Evolutionary conservation across 306 rosid species (phyloP), one percentile per base, ranked within the genome.

Genomic region (Trichosanthes truncata): DNA sequence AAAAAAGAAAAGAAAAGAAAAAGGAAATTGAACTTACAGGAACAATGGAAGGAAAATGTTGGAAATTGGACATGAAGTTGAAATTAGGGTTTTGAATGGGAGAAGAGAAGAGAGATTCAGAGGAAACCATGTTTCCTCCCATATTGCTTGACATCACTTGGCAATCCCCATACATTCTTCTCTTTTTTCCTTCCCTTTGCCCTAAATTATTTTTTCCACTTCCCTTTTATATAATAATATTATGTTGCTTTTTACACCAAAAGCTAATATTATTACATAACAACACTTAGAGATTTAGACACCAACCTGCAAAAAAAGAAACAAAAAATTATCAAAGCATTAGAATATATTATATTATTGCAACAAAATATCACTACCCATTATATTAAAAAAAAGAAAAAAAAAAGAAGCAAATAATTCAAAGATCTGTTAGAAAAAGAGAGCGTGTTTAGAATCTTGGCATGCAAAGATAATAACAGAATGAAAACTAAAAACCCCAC

Each of bases 11-110:
- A 12, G 13, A 6, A 74, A 15, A 18, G 43, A 15, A 2, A 25
- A 53, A 23, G 20, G 14, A 9, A 23, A 36, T 12, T 3, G 12
- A 51, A 78, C 83, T 81, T 78, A 83, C 87, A 7, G 85, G 85
- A 57, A 89, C 73, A 80, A 91, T 49, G 82, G 90, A 12, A 76
- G 93, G 82, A 83, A 89, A 91, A 21, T 94, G 84, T 8, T 87
- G 97, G 76, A 86, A 92, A 76, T 76, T 81, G 41, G 96, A 78
- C 55, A 94, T 86, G 97, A 94, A 92, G 91, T 86, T 91, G 87
- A 88, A 94, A 88, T 84, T 92, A 77, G 97, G 80, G 93, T 87
- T 92, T 80, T 94, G 97, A 86, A 92, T 89, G 76, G 96, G 84
- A 0, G 98, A 92, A 4, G 98, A 85, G 67, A 91, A 92, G 45